phyloP scores from a whole-genome alignment of 73 alveolate genomes.

The Paramecium octaurelia region DNA sequence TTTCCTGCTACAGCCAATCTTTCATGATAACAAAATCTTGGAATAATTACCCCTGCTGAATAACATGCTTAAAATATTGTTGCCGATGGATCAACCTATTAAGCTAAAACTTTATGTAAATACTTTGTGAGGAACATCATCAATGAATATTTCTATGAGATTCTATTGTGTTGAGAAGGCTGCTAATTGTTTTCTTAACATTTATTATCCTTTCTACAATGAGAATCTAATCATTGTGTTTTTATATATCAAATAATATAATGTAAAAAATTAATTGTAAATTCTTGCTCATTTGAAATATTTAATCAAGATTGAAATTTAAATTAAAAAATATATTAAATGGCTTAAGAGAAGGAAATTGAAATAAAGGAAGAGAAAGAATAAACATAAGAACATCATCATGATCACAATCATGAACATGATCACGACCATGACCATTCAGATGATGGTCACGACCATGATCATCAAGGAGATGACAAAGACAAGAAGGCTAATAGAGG shows the following conservation, averaged over 20 bases:
- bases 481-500: conserved; percentile 90
- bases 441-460: conserved; percentile 63
- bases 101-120: background rate
- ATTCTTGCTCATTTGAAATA: background rate
- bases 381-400: background rate
- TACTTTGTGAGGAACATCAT: conserved; percentile 17
- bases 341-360: conserved; percentile 25
- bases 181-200: background rate
- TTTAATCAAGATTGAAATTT: conserved; percentile 5
- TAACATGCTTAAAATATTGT: conserved; percentile 68
- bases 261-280: background rate
- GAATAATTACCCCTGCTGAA: conserved; percentile 64
- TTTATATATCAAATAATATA: background rate
- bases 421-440: conserved; percentile 37
- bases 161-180: background rate
- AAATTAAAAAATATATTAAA: background rate
- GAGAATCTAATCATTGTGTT: background rate
- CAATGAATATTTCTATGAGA: conserved; percentile 12
- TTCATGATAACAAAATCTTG: conserved; percentile 71
- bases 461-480: conserved; percentile 63
- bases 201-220: background rate
- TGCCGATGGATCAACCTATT: conserved; percentile 64
- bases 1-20: conserved; percentile 84
- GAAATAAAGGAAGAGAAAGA: conserved; percentile 8
- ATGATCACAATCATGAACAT: conserved; percentile 44